Conservation (phyloP, 2,329 filamentous ascomycete genomes). For the Aspergillus sp. region DNA sequence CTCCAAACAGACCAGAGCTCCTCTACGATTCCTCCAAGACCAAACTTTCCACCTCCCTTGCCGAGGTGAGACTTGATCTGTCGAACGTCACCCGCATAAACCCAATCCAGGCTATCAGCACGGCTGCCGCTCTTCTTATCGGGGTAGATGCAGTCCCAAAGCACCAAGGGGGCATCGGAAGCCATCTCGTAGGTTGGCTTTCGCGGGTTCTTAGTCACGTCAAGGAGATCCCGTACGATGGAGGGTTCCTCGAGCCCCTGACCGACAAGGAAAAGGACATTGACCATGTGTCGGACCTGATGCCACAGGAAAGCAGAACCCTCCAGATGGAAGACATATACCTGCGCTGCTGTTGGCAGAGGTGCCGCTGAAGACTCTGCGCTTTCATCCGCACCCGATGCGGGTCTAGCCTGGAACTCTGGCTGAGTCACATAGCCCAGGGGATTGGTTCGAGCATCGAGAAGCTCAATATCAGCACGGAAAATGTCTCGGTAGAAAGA, state of each 20-base stretch:
- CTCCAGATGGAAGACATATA: conserved; percentile 86
- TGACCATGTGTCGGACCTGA: conserved; percentile 94
- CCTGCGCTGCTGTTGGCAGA: conserved; percentile 55
- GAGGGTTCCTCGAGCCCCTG: conserved; percentile 79
- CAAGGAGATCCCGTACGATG: conserved; percentile 73
- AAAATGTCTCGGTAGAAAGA: conserved; percentile 81
- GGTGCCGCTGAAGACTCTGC: conserved; percentile 17
- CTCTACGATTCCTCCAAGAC: conserved; percentile 67
- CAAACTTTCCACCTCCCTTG: conserved; percentile 62
- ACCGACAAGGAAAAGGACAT: conserved; percentile 85
- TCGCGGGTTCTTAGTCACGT: conserved; percentile 69
- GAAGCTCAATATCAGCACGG: conserved; percentile 74
- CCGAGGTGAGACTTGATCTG: conserved; percentile 41
- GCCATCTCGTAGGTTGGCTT: conserved; percentile 90
- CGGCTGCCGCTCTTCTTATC: conserved; percentile 48
- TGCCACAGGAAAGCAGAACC: conserved; percentile 97
- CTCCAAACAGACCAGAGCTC: conserved; percentile 83
- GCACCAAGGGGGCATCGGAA: conserved; percentile 81
- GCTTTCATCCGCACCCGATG: conserved; percentile 19
- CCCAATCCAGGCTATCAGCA: conserved; percentile 71
- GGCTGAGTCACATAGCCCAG: conserved; percentile 57
- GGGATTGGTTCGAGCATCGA: conserved; percentile 55
- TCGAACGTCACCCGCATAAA: conserved; percentile 71
- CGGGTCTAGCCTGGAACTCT: conserved; percentile 46
- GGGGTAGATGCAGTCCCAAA: conserved; percentile 95